Percentiles rank a stretch among this genome's conserved stretches.
Conservation (phyloP, 2,329 filamentous ascomycete species). For the Exophiala sideris region DNA sequence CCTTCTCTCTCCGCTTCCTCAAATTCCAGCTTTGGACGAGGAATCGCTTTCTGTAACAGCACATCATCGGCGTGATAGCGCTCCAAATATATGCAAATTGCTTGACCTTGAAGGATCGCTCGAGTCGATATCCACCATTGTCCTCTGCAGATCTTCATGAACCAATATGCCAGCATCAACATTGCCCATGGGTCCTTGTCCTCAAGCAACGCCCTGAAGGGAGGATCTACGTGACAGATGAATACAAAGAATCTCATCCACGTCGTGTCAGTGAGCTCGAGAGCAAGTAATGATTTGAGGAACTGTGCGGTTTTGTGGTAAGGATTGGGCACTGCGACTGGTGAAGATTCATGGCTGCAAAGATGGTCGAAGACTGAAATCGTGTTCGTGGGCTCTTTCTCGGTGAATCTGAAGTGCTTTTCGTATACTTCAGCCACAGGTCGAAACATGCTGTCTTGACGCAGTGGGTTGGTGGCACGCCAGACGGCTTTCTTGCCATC, state of each 20-base stretch:
- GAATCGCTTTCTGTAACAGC: constrained; percentile 5
- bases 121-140: constrained; percentile 51
- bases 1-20: constrained; percentile 12
- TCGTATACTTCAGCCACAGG: background rate
- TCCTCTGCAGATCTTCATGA: constrained; percentile 43
- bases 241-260: constrained; percentile 49
- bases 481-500: constrained; percentile 57
- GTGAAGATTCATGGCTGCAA: background rate
- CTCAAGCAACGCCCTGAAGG: constrained; percentile 47
- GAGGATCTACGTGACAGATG: constrained; percentile 43
- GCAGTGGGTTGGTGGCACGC: constrained; percentile 48
- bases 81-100: constrained; percentile 47
- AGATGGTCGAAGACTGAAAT: constrained; percentile 21
- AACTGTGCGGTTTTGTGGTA: constrained; percentile 38
- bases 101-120: constrained; percentile 48
- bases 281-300: constrained; percentile 33
- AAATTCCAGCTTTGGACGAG: constrained; percentile 7
- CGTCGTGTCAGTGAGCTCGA: constrained; percentile 40
- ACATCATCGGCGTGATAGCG: constrained; percentile 26
- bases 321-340: constrained; percentile 27
- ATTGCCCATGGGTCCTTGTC: constrained; percentile 53
- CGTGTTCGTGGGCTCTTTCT: background rate
- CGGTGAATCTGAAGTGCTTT: background rate
- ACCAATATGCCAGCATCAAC: constrained; percentile 57
- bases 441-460: constrained; percentile 42